Evolutionary conservation across 106 monocot species (phyloP), one percentile per base, ranked within the genome.

Genomic region (Amphibolis antarctica): DNA sequence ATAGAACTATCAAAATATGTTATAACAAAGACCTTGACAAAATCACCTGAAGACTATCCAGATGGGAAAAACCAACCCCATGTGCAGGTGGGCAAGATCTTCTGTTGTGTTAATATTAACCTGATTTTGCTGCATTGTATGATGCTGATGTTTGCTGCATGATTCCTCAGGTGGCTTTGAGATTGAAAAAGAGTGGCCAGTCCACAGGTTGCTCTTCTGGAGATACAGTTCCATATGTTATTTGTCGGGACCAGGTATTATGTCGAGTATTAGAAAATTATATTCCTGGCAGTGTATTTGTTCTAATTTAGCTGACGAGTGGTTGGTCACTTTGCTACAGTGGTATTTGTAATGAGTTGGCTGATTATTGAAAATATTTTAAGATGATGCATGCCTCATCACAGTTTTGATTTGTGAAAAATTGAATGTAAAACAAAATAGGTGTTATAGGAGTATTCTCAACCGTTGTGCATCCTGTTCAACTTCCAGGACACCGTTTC

Each of bases 31-130:
- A 76, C 80, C 27, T 76, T 96, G 66, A 96, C 90, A 42, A 96
- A 90, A 75, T 61, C 84, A 28, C 96, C 96, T 51, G 79, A 90
- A 62, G 89, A 96, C n/a, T 96, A 96, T 77, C 89, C 86, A 43
- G 96, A 96, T 80, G 86, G 77, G 11, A 96, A 74, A 76, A 96
- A 82, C 62, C 96, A 96, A 63, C 90, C 96, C 68, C 96, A 96
- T 74, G 96, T 96, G 50, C 96, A 86, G 86, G 96, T 84, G 31
- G 1, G 63, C 18, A 9, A 28, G 14, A 10, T 28, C 28, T 60
- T 3, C 28, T 18, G 42, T 9, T 21, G 12, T 27, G 47, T 46
- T 30, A 25, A 28, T 49, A 48, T 31, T 36, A 20, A 30, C 19
- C n/a, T 42, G 11, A 43, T 23, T 28, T 60, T 26, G 5, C 13